Percentiles rank a stretch among this genome's conserved stretches.
phyloP scores from a whole-genome alignment of 345 rosid genomes.

The Carallia pectinifolia region DNA sequence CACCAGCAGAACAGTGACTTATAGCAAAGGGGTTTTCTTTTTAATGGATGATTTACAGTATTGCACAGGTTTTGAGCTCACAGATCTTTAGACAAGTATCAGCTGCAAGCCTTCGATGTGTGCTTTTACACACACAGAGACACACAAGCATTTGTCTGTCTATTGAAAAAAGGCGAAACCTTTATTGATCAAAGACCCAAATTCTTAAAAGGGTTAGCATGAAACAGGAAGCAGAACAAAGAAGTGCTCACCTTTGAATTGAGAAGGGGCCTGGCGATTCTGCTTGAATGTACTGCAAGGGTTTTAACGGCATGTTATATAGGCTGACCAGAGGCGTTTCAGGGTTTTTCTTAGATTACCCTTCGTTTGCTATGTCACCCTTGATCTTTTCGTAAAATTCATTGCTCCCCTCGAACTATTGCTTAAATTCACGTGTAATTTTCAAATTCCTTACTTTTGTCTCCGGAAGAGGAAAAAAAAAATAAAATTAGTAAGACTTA shows the following conservation, averaged over 20 bases:
- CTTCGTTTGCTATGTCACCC: not conserved
- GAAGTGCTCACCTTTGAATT: slow-evolving; percentile 2
- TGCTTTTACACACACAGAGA: slow-evolving; percentile 33
- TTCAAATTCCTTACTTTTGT: no score
- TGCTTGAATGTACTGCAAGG: no score
- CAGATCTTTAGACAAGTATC: slow-evolving; percentile 31
- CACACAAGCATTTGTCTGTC: no score
- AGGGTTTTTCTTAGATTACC: slow-evolving; percentile 10
- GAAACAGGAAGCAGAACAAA: not conserved
- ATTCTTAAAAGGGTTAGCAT: no score
- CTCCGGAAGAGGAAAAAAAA: no score
- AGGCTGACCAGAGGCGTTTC: not conserved
- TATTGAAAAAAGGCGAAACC: no score
- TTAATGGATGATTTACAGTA: slow-evolving; percentile 31
- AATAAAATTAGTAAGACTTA: no score
- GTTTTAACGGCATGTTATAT: not conserved
- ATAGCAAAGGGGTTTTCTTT: slow-evolving; percentile 24
- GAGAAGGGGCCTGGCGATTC: not conserved
- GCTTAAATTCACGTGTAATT: no score
- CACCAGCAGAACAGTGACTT: slow-evolving; percentile 19
- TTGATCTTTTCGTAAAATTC: not conserved
- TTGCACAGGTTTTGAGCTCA: slow-evolving; percentile 91
- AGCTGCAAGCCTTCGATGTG: slow-evolving; percentile 86
- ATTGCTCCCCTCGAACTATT: not conserved
- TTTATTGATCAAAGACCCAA: no score